Evolutionary conservation across 2,329 filamentous ascomycete genomes (phyloP).

Genomic region (Aspergillus fijiensis): DNA sequence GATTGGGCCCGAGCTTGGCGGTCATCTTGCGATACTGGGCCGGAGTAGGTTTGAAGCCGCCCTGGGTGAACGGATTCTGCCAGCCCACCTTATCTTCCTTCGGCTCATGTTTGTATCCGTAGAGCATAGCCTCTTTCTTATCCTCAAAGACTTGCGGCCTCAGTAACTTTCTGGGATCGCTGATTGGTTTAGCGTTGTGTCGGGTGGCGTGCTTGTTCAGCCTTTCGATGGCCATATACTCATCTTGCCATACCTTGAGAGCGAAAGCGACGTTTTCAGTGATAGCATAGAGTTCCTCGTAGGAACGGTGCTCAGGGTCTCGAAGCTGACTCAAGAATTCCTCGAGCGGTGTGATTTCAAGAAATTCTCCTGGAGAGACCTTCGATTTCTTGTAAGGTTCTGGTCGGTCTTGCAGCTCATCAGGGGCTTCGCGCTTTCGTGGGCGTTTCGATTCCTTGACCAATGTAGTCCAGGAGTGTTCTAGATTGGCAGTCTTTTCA

Average conservation of each 20-base stretch:
- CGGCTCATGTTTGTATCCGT: slow-evolving; percentile 59
- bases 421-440: slow-evolving; percentile 29
- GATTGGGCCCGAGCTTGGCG: slow-evolving; percentile 34
- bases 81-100: slow-evolving; percentile 47
- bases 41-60: slow-evolving; percentile 46
- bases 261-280: slow-evolving; percentile 55
- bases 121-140: slow-evolving; percentile 60
- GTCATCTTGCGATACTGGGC: slow-evolving; percentile 43
- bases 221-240: slow-evolving; percentile 53
- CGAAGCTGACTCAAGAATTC: slow-evolving; percentile 37
- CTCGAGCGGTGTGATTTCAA: slow-evolving; percentile 38
- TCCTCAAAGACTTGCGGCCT: slow-evolving; percentile 55
- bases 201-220: slow-evolving; percentile 51
- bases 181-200: slow-evolving; percentile 52
- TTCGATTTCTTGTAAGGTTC: slow-evolving; percentile 35
- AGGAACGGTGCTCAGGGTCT: slow-evolving; percentile 44
- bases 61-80: slow-evolving; percentile 59
- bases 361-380: slow-evolving; percentile 36
- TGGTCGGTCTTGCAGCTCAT: slow-evolving; percentile 27
- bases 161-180: slow-evolving; percentile 53
- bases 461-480: slow-evolving; percentile 33
- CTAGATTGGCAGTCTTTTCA: slow-evolving; percentile 29
- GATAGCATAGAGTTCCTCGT: slow-evolving; percentile 55
- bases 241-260: slow-evolving; percentile 58
- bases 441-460: slow-evolving; percentile 32